These are phyloP conservation scores for Dryas integrifolia DNA, from an alignment of 331 rosid species.

Conservation along the genomic window DNA sequence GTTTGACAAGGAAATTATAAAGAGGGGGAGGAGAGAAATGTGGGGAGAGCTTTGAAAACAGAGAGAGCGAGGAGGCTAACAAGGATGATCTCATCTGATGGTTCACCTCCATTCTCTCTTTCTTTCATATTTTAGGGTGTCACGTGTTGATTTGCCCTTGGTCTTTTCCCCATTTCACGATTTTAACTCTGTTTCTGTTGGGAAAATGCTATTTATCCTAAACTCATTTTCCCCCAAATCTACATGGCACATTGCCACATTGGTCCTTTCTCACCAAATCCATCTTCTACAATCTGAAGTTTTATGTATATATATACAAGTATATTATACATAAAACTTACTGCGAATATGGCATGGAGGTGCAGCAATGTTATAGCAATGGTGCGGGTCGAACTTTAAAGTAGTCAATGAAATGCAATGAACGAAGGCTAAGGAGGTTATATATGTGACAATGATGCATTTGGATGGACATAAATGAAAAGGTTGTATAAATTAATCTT, in stretches of 20 bases:
- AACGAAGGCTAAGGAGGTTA: too few relatives aligned
- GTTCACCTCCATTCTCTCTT: slow-evolving; percentile 14
- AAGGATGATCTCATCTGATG: slow-evolving; percentile 16
- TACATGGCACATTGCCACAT: not conserved
- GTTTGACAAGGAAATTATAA: slow-evolving; percentile 26
- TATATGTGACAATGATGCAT: not conserved
- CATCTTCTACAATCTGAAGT: not conserved
- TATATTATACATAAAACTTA: too few relatives aligned
- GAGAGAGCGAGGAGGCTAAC: not conserved
- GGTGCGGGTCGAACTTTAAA: too few relatives aligned
- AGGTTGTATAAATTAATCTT: not conserved
- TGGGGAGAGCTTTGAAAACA: slow-evolving; percentile 11
- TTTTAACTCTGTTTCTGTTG: slow-evolving; percentile 17
- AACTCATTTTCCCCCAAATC: not conserved
- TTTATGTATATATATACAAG: too few relatives aligned
- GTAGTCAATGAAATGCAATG: too few relatives aligned
- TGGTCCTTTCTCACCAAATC: not conserved
- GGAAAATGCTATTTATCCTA: not conserved
- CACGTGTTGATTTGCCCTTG: slow-evolving; percentile 15
- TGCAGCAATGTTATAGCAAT: not conserved
- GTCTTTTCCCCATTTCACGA: slow-evolving; percentile 14
- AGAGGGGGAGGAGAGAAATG: slow-evolving; percentile 22
- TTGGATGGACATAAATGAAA: not conserved
- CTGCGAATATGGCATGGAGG: not conserved
- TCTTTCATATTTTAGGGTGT: not conserved